Evolutionary conservation across 768 basidiomycete genomes (phyloP).

Genomic region (Rhodotorula graminis): DNA sequence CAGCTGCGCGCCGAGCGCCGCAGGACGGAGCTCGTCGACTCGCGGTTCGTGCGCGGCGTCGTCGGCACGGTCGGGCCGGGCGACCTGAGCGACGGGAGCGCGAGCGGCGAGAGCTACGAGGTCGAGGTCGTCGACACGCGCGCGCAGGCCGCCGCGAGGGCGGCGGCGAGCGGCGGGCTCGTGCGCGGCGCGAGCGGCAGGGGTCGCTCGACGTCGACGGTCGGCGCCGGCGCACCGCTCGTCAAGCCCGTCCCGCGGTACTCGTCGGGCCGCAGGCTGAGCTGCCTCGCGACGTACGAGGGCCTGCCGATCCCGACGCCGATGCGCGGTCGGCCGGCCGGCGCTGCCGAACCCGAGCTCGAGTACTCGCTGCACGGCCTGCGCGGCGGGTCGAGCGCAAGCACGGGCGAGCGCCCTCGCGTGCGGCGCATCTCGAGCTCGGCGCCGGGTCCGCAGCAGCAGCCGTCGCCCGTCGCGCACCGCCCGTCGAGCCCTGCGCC

Average conservation of each 20-base stretch:
- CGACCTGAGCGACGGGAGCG: not conserved
- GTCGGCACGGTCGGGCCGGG: no score
- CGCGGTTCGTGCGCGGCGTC: not conserved
- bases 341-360: not conserved
- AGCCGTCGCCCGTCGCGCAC: no score
- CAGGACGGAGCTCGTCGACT: not conserved
- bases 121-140: not conserved
- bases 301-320: not conserved
- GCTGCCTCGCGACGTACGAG: not conserved
- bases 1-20: not conserved
- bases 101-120: constrained; percentile 1
- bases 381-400: not conserved
- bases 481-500: not conserved
- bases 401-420: not conserved
- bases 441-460: not conserved
- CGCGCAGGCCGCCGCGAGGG: not conserved
- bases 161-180: no score
- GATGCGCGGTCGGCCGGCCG: not conserved
- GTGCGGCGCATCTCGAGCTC: not conserved
- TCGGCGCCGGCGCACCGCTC: not conserved
- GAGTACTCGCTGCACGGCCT: not conserved
- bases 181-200: not conserved
- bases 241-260: not conserved
- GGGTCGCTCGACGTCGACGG: no score
- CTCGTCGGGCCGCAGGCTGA: not conserved